Evolutionary conservation across 345 rosid species (phyloP), one percentile per base, ranked within the genome.

Genomic region (Chamaenerion angustifolium): DNA sequence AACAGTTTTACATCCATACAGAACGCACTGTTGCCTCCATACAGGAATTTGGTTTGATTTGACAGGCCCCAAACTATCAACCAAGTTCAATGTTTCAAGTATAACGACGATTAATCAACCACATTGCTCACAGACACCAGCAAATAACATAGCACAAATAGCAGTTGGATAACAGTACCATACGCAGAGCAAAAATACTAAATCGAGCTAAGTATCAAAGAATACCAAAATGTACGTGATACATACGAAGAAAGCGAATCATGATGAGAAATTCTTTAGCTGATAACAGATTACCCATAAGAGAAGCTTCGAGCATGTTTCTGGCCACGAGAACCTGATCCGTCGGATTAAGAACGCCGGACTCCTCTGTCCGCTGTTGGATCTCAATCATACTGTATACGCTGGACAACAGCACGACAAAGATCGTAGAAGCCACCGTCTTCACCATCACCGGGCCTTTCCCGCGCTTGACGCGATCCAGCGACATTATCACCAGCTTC

Each of bases 391-490:
- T 67, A 63, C 75, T 75, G 63, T 75, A 78, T 1, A 80, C 46
- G 67, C 81, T 80, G 40, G 97, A 80, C 50, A 54, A 5, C 1
- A 88, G 65, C 16, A 88, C 87, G 12, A 72, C 68, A 54, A 80
- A 58, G 1, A 88, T 43, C 15, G 97, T 88, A 0, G 55, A 68
- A 40, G 71, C 75, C 14, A 82, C 75, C 49, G 97, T 85, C 69
- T 73, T 78, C 42, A 80, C 73, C 56, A 80, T 61, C 42, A 88
- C 75, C 11, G 97, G 95, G 4, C 93, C 97, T 37, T 80, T 68
- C 15, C 95, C 97, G 15, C 89, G 82, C 69, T 88, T 88, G 65
- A 75, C 56, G 53, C 78, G 80, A 64, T 88, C 97, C 60, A 88
- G 63, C 17, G 58, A 55, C 68, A 76, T 5, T 49, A 88, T 73